Evolutionary conservation across 768 basidiomycete genomes (phyloP).

Genomic region (Cantharellus anzutake): DNA sequence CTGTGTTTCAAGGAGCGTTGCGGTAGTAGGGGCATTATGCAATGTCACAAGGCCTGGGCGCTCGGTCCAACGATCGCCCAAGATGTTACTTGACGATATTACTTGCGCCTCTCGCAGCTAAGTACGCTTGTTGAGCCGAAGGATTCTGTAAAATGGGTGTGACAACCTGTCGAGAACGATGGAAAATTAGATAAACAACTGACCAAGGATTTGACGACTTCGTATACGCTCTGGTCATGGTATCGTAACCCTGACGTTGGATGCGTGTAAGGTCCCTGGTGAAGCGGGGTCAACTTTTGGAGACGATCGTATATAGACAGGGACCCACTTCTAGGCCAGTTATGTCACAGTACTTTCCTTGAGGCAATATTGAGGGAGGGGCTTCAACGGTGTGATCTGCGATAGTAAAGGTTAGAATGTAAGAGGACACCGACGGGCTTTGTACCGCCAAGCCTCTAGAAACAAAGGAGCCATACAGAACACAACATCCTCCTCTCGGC

Average conservation of each 20-base stretch:
- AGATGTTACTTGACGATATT: neutral
- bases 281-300: too few relatives aligned
- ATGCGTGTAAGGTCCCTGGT: slow-evolving; percentile 65
- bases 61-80: neutral
- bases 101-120: neutral
- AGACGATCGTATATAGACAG: neutral
- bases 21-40: too few relatives aligned
- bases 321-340: slow-evolving; percentile 54
- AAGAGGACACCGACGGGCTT: neutral
- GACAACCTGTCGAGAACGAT: neutral
- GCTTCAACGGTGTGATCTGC: slow-evolving; percentile 69
- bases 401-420: neutral
- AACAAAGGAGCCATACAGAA: slow-evolving; percentile 33
- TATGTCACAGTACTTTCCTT: slow-evolving; percentile 66
- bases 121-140: neutral
- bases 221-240: slow-evolving; percentile 65
- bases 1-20: too few relatives aligned
- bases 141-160: neutral
- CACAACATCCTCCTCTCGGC: slow-evolving; percentile 28
- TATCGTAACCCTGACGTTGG: slow-evolving; percentile 63
- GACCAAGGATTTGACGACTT: neutral
- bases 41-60: neutral
- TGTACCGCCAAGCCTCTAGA: neutral
- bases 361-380: slow-evolving; percentile 62
- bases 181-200: neutral